Conservation (phyloP, 116 monocot species). For the Cymodocea nodosa region DNA sequence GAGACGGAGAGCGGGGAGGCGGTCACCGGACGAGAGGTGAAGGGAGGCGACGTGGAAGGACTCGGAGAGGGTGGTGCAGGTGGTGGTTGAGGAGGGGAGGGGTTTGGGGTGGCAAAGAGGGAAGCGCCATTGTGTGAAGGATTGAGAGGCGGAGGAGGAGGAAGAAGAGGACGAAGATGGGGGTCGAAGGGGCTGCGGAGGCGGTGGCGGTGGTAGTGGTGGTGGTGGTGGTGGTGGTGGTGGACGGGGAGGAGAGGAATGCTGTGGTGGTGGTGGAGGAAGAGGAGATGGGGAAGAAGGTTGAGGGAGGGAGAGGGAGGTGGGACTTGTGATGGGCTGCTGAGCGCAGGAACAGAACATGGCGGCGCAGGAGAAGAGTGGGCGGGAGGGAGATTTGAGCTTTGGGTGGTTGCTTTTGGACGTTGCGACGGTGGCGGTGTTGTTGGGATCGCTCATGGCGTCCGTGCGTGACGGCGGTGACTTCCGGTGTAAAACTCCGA, state of each 20-base stretch:
- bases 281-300: constrained; percentile 7
- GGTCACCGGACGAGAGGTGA: constrained; percentile 37
- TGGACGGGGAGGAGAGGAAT: constrained; percentile 1
- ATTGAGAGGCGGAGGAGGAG: constrained; percentile 82
- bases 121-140: constrained; percentile 98
- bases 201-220: constrained; percentile 1
- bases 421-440: too few species aligned
- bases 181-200: neutral
- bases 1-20: constrained; percentile 33
- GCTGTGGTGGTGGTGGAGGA: constrained; percentile 8
- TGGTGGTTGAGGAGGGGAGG: neutral
- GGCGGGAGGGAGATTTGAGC: neutral
- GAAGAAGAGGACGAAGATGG: constrained; percentile 49
- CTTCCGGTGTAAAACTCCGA: too few species aligned
- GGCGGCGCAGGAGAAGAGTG: constrained; percentile 89
- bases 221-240: constrained; percentile 6
- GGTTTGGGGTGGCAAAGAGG: constrained; percentile 28
- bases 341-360: constrained; percentile 86
- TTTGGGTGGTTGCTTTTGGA: too few species aligned
- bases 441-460: too few species aligned
- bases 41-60: constrained; percentile 35
- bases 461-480: too few species aligned
- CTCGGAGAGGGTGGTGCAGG: neutral
- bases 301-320: constrained; percentile 9
- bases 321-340: constrained; percentile 46